phyloP scores from a whole-genome alignment of 257 asterid species.

The Cynanchum wilfordii region DNA sequence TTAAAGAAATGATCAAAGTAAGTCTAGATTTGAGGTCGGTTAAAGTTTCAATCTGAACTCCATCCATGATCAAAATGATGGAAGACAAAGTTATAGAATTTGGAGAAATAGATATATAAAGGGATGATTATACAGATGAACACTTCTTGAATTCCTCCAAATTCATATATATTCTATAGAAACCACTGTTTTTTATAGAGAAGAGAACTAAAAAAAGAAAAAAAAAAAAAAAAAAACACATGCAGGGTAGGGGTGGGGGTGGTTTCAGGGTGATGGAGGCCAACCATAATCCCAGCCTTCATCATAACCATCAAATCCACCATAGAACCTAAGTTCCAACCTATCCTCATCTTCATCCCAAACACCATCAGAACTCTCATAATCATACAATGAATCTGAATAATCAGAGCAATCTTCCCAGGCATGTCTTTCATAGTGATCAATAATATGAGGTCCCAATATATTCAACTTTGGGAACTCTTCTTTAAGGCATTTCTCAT shows the following conservation, averaged over 20 bases:
- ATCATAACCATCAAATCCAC: conserved; percentile 23
- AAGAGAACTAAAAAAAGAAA: background rate
- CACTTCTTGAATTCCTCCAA: background rate
- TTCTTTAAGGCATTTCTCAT: conserved; percentile 28
- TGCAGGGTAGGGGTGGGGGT: background rate
- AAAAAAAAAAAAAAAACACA: background rate
- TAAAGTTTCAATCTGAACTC: background rate
- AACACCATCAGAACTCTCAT: conserved; percentile 36
- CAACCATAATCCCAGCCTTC: conserved; percentile 34
- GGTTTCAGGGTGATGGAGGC: conserved; percentile 45
- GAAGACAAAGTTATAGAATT: background rate
- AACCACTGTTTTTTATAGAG: background rate
- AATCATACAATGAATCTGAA: conserved; percentile 32
- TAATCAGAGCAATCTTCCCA: conserved; percentile 39
- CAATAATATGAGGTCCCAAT: conserved; percentile 38
- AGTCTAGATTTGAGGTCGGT: background rate
- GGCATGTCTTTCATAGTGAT: conserved; percentile 28
- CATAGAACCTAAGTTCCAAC: conserved; percentile 35
- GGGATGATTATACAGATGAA: background rate
- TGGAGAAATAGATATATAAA: background rate
- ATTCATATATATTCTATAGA: background rate
- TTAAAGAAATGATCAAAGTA: too few species aligned
- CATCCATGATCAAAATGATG: background rate
- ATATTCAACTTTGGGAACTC: conserved; percentile 34
- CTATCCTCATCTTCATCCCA: conserved; percentile 33